Evolutionary conservation across 306 rosid genomes (phyloP).

Genomic region (Malus sieversii): DNA sequence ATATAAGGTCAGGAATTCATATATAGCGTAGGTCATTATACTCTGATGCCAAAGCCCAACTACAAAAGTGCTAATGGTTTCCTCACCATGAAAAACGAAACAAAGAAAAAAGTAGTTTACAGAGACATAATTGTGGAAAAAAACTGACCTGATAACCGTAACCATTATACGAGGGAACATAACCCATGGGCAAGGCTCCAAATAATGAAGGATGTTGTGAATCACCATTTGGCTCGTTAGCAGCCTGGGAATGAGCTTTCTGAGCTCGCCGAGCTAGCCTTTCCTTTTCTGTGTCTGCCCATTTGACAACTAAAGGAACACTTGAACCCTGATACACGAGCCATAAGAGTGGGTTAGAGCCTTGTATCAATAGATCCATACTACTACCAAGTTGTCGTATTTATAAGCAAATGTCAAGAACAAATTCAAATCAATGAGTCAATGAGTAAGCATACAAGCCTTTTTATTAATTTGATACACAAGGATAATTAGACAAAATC

Average conservation of each 20-base stretch:
- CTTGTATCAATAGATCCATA: background rate
- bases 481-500: background rate
- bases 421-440: slow-evolving; percentile 2
- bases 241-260: slow-evolving; percentile 82
- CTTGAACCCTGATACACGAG: slow-evolving; percentile 64
- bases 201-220: slow-evolving; percentile 81
- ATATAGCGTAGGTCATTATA: background rate
- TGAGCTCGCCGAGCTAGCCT: slow-evolving; percentile 96
- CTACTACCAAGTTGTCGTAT: slow-evolving; percentile 1
- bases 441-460: background rate
- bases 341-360: slow-evolving; percentile 19
- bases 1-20: background rate
- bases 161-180: slow-evolving; percentile 85
- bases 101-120: background rate
- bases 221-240: slow-evolving; percentile 55
- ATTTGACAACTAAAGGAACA: slow-evolving; percentile 97
- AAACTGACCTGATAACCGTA: slow-evolving; percentile 84
- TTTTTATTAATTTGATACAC: background rate
- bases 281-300: slow-evolving; percentile 99
- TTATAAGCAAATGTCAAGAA: background rate
- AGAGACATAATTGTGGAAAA: background rate
- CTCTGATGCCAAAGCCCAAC: background rate
- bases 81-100: background rate
- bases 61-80: slow-evolving; percentile 1
- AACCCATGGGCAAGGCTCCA: slow-evolving; percentile 89